Conservation (phyloP, 208 protist species). For the Acanthamoeba castellanii region DNA sequence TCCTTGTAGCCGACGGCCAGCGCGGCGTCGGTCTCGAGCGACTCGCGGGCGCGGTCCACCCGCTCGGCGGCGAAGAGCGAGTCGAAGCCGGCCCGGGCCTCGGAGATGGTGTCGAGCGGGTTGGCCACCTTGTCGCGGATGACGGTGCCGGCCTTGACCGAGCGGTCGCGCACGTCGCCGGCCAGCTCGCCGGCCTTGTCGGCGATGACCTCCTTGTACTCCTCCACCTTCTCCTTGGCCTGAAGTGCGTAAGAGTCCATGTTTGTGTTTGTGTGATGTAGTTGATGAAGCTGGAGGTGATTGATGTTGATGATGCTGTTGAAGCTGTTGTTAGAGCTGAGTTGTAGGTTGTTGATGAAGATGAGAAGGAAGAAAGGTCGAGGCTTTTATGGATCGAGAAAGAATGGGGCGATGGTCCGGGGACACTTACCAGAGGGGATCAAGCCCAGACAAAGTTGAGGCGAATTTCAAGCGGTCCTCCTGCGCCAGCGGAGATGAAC, state of each 20-base stretch:
- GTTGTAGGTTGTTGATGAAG: background rate
- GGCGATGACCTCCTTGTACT: background rate
- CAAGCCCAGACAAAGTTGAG: background rate
- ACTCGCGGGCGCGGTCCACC: background rate
- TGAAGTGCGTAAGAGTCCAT: background rate
- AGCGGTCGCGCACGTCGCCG: background rate
- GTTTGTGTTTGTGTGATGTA: background rate
- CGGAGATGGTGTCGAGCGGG: background rate
- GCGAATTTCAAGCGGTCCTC: background rate
- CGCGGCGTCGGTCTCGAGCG: slow-evolving; percentile 13
- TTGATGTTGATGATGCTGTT: too few relatives aligned
- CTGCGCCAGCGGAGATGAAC: too few relatives aligned
- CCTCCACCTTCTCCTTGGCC: slow-evolving; percentile 1
- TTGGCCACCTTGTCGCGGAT: background rate
- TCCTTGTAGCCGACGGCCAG: slow-evolving; percentile 19
- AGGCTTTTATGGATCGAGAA: background rate
- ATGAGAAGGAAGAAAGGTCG: background rate
- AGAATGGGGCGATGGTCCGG: too few relatives aligned
- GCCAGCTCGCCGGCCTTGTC: background rate
- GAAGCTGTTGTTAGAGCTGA: too few relatives aligned
- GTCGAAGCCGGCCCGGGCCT: background rate
- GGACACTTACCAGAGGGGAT: background rate
- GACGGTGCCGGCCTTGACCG: background rate
- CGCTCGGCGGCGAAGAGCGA: background rate
- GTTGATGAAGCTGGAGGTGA: too few relatives aligned